phyloP scores from a whole-genome alignment of 352 stramenopile genomes.

The Blastocystis sp. region DNA sequence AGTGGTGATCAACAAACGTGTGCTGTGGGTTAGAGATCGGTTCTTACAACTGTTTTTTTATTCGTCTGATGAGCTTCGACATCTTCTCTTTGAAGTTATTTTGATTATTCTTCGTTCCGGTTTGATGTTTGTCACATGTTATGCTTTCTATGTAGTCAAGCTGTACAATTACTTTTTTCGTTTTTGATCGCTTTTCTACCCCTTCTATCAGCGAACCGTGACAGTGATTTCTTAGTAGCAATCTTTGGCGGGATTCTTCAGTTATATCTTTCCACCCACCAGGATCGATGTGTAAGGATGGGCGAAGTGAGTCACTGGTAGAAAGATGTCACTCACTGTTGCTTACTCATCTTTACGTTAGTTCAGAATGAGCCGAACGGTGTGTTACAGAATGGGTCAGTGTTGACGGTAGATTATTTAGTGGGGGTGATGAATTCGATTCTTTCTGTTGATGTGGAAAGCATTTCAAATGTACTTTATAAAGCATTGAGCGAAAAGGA shows the following conservation, averaged over 20 bases:
- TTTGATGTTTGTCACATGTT: neutral
- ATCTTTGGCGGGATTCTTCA: neutral
- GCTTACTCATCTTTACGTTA: neutral
- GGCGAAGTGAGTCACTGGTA: neutral
- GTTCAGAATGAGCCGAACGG: neutral
- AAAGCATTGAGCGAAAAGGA: neutral
- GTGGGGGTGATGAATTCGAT: neutral
- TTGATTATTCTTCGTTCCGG: conserved; percentile 6
- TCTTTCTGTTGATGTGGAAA: neutral
- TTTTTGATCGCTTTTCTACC: neutral
- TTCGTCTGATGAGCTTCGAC: neutral
- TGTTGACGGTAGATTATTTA: neutral
- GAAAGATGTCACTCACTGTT: conserved; percentile 45
- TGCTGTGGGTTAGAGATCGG: neutral
- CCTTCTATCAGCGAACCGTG: neutral
- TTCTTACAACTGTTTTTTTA: neutral
- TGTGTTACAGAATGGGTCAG: neutral
- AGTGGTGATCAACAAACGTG: conserved; percentile 19
- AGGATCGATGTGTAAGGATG: conserved; percentile 2
- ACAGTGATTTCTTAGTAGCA: neutral
- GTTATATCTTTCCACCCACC: conserved; percentile 5
- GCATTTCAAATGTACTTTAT: neutral
- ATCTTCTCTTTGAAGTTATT: neutral
- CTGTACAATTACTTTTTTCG: neutral
- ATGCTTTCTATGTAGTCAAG: neutral